phyloP scores from a whole-genome alignment of 495 filamentous ascomycete genomes.

The Parathielavia hyrcaniae region DNA sequence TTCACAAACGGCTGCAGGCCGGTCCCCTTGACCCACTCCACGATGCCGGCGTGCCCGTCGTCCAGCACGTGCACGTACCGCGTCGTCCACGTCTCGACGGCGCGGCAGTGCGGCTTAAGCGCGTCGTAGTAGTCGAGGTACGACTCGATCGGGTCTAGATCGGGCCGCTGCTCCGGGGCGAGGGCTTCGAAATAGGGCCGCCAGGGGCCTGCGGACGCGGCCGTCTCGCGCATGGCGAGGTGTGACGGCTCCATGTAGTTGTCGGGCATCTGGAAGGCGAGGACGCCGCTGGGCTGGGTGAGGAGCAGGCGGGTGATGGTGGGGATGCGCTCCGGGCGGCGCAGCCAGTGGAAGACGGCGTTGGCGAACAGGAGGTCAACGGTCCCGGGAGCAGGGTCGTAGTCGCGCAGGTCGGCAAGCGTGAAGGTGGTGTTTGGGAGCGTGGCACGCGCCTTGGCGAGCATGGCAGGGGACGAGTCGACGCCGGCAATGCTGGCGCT shows the following conservation, averaged over 20 bases:
- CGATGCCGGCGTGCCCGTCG: conserved; percentile 40
- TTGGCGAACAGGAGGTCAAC: conserved; percentile 49
- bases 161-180: conserved; percentile 21
- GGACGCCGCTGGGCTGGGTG: conserved; percentile 37
- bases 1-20: conserved; percentile 47
- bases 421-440: conserved; percentile 34
- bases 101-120: conserved; percentile 38
- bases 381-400: conserved; percentile 28
- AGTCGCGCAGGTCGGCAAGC: conserved; percentile 38
- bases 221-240: conserved; percentile 42
- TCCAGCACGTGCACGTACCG: conserved; percentile 47
- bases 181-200: conserved; percentile 21
- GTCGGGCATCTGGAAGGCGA: conserved; percentile 52
- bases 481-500: conserved; percentile 43
- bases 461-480: conserved; percentile 51
- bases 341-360: conserved; percentile 53
- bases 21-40: conserved; percentile 54
- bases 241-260: conserved; percentile 47
- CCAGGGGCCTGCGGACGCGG: conserved; percentile 39
- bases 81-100: conserved; percentile 48
- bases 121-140: conserved; percentile 42
- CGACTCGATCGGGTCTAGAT: conserved; percentile 44
- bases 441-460: conserved; percentile 38
- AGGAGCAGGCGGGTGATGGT: conserved; percentile 33
- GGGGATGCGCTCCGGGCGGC: conserved; percentile 33